Evolutionary conservation across 768 basidiomycete species (phyloP), one percentile per base, ranked within the genome.

Genomic region (Filobasidium floriforme): DNA sequence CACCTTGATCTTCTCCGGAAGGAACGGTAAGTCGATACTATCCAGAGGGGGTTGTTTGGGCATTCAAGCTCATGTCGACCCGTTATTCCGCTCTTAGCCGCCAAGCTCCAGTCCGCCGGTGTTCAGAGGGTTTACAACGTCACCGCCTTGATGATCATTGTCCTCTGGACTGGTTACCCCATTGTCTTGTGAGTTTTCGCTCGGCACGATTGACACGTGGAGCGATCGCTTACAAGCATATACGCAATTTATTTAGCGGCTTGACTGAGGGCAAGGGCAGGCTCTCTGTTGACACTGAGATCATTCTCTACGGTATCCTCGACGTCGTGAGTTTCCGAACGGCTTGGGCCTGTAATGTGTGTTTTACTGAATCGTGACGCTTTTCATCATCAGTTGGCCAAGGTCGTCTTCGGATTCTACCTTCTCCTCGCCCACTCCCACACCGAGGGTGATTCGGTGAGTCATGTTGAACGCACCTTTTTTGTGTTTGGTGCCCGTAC

Each of bases 101-200:
- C 77, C 54, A 66, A 65, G 41, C 63, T 73, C 26, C 71, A 76
- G 61, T 51, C 55, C 18, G 29, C 57, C 41, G 29, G 5, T 22
- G 60, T 71, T 2, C 62, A 46, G 28, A 51, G 37, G 12, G 60
- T 59, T 43, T 60, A 28, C 64, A 61, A 59, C 41, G 41, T 52
- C 32, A 67, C 59, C 19, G 37, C 43, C 26, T 32, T 63, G 12
- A 64, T 67, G 65, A 68, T 66, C 28, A 52, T 63, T 41, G 55
- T 68, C 19, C 71, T 78, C 54, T 78, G 77, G 77, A 69, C 69
- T 6, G 77, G 69, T 60, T 78, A 78, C 71, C 75, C 75, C 1
- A 72, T 78, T 63, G 73, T 78, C 63, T 75, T 72, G 61, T 62
- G 43, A 43, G 61, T 28, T 7, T 57, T n/a, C n/a, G n/a, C 18